phyloP scores from a whole-genome alignment of 768 basidiomycete species.

The Filobasidium wieringae region DNA sequence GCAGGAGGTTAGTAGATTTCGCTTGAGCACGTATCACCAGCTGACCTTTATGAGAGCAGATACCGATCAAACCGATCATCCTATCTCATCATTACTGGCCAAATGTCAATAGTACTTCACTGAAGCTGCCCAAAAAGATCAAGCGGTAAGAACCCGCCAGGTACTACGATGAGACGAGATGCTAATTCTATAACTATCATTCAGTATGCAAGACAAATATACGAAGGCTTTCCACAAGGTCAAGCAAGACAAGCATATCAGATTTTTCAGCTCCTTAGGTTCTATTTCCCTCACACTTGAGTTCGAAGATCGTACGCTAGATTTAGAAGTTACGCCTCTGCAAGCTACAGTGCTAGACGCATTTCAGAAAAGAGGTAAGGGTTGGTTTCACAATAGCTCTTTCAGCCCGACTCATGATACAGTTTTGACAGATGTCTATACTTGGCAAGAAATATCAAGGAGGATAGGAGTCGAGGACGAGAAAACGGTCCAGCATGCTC shows the following conservation, averaged over 20 bases:
- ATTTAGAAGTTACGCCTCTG: slow-evolving; percentile 66
- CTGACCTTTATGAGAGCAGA: slow-evolving; percentile 44
- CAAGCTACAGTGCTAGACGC: slow-evolving; percentile 85
- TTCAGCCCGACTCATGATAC: background rate
- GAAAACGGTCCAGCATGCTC: slow-evolving; percentile 9
- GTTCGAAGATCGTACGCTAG: slow-evolving; percentile 64
- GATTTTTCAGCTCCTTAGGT: slow-evolving; percentile 82
- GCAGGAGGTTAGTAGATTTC: slow-evolving; percentile 45
- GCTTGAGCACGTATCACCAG: background rate
- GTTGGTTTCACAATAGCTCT: no score
- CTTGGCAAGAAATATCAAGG: background rate
- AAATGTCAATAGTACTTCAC: slow-evolving; percentile 55
- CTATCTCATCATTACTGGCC: slow-evolving; percentile 97
- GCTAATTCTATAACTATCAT: background rate
- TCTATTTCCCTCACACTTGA: slow-evolving; percentile 68
- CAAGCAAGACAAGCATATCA: slow-evolving; percentile 84
- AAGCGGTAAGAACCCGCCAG: slow-evolving; percentile 47
- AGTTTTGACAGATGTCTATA: slow-evolving; percentile 4
- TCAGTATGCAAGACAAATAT: slow-evolving; percentile 64
- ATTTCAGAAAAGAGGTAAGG: slow-evolving; percentile 58
- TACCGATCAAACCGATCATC: slow-evolving; percentile 71
- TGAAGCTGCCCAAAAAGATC: slow-evolving; percentile 76
- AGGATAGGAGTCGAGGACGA: slow-evolving; percentile 1
- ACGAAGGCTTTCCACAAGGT: slow-evolving; percentile 63
- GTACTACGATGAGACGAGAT: background rate